These are phyloP conservation scores for Sequoia sempervirens DNA, from an alignment of 75 land plant species.

Conservation along the genomic window DNA sequence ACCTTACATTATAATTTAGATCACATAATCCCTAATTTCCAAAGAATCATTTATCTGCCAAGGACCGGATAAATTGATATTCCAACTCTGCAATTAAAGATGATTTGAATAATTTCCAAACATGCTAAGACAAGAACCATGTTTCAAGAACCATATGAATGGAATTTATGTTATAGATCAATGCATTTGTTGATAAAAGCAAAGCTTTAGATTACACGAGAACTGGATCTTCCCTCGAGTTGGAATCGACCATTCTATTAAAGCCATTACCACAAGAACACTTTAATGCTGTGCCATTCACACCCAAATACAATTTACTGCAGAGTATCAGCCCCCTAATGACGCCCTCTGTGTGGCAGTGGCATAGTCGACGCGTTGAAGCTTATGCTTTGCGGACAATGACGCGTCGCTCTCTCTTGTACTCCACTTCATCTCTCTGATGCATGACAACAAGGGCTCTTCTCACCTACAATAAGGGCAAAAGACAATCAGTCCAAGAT, in stretches of 20 bases:
- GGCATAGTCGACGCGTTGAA: too few relatives aligned
- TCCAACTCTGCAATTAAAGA: neutral
- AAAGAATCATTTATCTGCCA: neutral
- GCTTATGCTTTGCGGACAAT: too few relatives aligned
- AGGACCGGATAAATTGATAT: neutral
- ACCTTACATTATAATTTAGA: neutral
- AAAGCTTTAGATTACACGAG: neutral
- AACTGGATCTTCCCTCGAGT: neutral
- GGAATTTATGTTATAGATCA: neutral
- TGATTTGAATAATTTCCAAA: neutral
- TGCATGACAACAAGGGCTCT: slow-evolving; percentile 58
- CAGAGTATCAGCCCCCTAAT: neutral
- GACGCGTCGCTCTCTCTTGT: too few relatives aligned
- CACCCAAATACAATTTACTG: neutral
- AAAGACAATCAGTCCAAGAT: neutral
- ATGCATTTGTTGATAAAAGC: neutral
- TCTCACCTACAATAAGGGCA: slow-evolving; percentile 54
- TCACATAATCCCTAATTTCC: neutral
- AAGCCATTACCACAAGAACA: too few relatives aligned
- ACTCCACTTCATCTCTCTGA: too few relatives aligned
- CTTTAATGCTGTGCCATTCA: neutral
- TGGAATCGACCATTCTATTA: neutral
- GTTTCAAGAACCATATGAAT: neutral
- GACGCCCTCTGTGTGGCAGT: too few relatives aligned
- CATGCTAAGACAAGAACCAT: neutral